Evolutionary conservation across 345 rosid species (phyloP), one percentile per base, ranked within the genome.

Genomic region (Linum usitatissimum): DNA sequence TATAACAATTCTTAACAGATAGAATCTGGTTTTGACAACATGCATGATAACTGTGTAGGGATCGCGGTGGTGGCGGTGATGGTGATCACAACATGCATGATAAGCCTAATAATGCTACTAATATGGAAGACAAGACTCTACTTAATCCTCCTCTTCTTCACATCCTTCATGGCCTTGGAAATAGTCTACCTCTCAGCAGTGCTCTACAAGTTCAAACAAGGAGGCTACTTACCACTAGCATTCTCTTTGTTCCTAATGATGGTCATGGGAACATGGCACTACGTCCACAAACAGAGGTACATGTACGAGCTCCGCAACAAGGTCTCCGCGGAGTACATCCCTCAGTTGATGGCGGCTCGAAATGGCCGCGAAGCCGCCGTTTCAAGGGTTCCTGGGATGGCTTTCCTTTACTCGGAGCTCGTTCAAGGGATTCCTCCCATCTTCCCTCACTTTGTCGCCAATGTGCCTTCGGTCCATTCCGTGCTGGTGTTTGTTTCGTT

Each of bases 351-450:
- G 17, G 4, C 8, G 13, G 13, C 14, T 2, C 3, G 17, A 10
- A 15, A 15, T 17, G 80, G 70, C 5, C 30, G 68, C 0, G 74
- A 70, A 19, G 76, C 80, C 2, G 62, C 63, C 1, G 65, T 91
- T 19, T 79, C 68, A 36, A 63, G 94, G 20, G 54, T 84, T 4
- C 88, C 88, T 0, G 93, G 96, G 61, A 74, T 91, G 1, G 93
- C 84, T 8, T 73, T 91, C 57, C 68, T 86, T 40, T 86, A 85
- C 75, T 78, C 91, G 0, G 92, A 88, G 74, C 86, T 86, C 39
- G 91, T 83, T 14, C 87, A 89, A 13, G 95, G 95, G 31, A 84
- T 85, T 48, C 88, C 95, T 53, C 98, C 88, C 0, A 76, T 88
- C 42, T 79, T 86, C 60, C 69, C 87, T 18, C 96, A 88, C 39